A percentile compares a stretch with the other conserved stretches of the same genome.
phyloP scores from a whole-genome alignment of 2,329 filamentous ascomycete genomes.

The Tetracladium maxilliforme region DNA sequence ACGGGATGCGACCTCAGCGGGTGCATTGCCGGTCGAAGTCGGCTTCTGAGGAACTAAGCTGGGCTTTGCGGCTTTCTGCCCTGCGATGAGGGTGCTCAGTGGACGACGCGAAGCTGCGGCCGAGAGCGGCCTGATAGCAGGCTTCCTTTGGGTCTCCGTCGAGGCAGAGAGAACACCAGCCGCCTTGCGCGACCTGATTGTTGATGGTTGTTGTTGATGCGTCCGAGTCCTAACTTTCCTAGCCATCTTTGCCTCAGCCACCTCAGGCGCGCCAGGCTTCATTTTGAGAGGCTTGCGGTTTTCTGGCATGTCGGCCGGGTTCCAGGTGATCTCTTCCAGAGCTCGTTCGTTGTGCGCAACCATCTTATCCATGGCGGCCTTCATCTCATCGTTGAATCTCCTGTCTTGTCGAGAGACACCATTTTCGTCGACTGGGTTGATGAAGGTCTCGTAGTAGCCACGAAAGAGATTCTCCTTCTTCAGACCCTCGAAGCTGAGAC shows the following conservation, averaged over 20 bases:
- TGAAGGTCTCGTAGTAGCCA: conserved; percentile 46
- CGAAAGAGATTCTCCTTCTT: conserved; percentile 43
- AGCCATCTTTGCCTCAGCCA: too few species aligned
- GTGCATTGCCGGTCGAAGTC: conserved; percentile 39
- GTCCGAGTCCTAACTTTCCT: conserved; percentile 2
- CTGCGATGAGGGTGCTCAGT: too few species aligned
- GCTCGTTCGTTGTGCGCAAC: conserved; percentile 35
- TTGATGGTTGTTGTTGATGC: too few species aligned
- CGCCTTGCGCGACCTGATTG: conserved; percentile 37
- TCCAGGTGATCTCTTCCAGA: conserved; percentile 47
- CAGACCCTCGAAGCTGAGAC: conserved; percentile 39
- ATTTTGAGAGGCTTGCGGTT: conserved; percentile 17
- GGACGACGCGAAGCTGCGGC: too few species aligned
- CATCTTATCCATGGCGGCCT: conserved; percentile 8
- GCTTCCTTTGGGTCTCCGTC: conserved; percentile 12
- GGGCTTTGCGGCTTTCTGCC: too few species aligned
- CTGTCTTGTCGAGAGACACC: conserved; percentile 48
- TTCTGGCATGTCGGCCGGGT: conserved; percentile 38
- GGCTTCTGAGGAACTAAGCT: too few species aligned
- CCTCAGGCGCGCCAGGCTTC: conserved; percentile 8
- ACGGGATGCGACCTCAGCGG: conserved; percentile 54
- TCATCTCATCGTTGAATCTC: conserved; percentile 39
- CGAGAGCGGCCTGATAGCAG: too few species aligned
- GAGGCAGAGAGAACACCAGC: conserved; percentile 33
- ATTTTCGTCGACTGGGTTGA: conserved; percentile 50